Base-by-base conservation (phyloP, 2,329 filamentous ascomycete species). In the Ophiostoma pallidulum region DNA sequence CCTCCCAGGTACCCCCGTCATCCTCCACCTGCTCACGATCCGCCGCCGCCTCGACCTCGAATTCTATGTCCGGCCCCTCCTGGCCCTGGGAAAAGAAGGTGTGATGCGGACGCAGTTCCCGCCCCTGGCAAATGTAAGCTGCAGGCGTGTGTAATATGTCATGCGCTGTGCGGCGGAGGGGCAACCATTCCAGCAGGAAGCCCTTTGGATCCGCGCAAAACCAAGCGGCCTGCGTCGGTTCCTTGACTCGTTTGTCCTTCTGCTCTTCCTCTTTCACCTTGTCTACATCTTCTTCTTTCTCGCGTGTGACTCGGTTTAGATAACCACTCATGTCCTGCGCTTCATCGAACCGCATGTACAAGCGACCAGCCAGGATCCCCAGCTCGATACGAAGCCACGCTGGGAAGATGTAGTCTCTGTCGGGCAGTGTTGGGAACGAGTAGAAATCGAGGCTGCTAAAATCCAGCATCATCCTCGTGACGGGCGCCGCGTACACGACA, bases 131-230 rank as follows among this genome's bases (percentile, higher is more conserved):
- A 4, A 80, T 48, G 54, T 72, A 74, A 0, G 76, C 77, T 69
- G 81, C 79, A 0, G 77, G 78, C 0, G 75, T 81, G 22, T 80
- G 53, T 13, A 68, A 56, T 44, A 80, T 70, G 49, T 82, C 76
- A 48, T 79, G 74, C 0, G 72, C 72, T 32, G 72, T 73, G 1
- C 77, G 70, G 1, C 73, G 66, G 0, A 77, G 50, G 0, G 71
- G 62, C 1, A 81, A 61, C 77, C 77, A 82, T 39, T 81, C 76
- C 19, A 74, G 66, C 0, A 81, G 55, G 55, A 78, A 78, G 0
- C 58, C 62, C 5, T 70, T 52, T 0, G 70, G 69, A 18, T 64
- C 66, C 0, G 47, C 32, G 1, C 65, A 51, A 54, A 60, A 54
- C 6, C 37, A 0, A 14, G 20, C 13, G 20, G 16, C 22, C 39